Evolutionary conservation across 805 yeast species (phyloP), one percentile per base, ranked within the genome.

Genomic region (Starmerella gropengiesseri): DNA sequence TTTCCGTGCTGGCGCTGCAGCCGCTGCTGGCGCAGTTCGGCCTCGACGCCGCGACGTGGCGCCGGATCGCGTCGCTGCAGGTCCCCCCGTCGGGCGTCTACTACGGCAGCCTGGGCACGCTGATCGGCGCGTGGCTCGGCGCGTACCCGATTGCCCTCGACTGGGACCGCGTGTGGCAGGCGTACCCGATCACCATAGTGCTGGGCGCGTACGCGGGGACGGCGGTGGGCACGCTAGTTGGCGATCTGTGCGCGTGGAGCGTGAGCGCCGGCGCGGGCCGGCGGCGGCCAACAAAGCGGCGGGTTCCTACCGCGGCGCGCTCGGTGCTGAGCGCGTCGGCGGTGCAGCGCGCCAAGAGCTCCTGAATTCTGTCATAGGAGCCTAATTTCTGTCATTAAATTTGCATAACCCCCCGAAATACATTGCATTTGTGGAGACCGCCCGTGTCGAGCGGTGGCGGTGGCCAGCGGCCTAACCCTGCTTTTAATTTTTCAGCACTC

Each of bases 151-250:
- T 91, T 45, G 96, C 97, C 0, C 68, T 91, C 46, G 98, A 89
- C 61, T 89, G 98, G 98, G 98, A 89, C 59, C 71, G 97, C 54
- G 83, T 81, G 20, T 89, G 98, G 98, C 98, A 89, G 61, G 71
- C 69, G 41, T 89, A 95, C 93, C 98, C 98, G 6, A 74, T 85
- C 41, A 89, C 97, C 0, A 69, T 89, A 32, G 66, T 89, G 12
- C 68, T 73, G 7, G 96, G 97, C 2, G 77, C 77, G 0, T 84
- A 83, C 54, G 25, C 67, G 0, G 96, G 95, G n/a, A 73, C 78
- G 2, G 66, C 75, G 22, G 52, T 72, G 2, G 95, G 94, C 3
- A 68, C 75, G 31, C 39, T 68, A 1, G 44, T 67, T 3, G 73
- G 64, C 7, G 30, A 11, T 9, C 14, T 31, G 16, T 18, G 19